A percentile compares a stretch with the other conserved stretches of the same genome.
Evolutionary conservation across 306 rosid species (phyloP).

Genomic region (Pueraria montana): DNA sequence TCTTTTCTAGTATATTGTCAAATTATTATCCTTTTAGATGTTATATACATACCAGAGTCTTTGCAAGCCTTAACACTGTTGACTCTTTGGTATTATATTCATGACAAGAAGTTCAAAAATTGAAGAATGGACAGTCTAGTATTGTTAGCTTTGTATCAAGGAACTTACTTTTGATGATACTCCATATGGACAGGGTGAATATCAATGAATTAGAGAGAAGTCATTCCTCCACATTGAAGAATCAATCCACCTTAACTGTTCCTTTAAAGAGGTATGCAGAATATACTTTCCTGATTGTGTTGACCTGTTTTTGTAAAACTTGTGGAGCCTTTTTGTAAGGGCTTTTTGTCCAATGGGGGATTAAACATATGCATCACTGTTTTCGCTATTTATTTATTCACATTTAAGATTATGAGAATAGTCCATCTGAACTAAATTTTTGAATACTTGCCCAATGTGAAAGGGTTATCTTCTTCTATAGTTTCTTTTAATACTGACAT

Average conservation of each 20-base stretch:
- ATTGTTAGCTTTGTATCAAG: conserved; percentile 36
- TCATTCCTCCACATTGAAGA: conserved; percentile 54
- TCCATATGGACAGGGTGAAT: conserved; percentile 61
- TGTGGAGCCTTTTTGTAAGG: too few relatives aligned
- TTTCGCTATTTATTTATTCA: too few relatives aligned
- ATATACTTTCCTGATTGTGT: conserved; percentile 1
- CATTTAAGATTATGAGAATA: too few relatives aligned
- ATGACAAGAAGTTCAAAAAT: background rate
- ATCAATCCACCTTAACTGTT: conserved; percentile 63
- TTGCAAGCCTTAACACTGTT: background rate
- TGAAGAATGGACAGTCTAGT: background rate
- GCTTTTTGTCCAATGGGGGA: too few relatives aligned
- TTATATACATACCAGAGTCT: background rate
- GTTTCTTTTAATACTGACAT: too few relatives aligned
- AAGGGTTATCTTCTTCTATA: too few relatives aligned
- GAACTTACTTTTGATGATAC: conserved; percentile 48
- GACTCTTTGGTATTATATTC: background rate
- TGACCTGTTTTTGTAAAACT: conserved; percentile 10
- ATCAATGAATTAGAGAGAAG: conserved; percentile 54
- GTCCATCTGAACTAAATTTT: too few relatives aligned
- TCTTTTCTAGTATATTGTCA: conserved; percentile 8
- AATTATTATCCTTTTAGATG: conserved; percentile 8
- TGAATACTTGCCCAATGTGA: too few relatives aligned
- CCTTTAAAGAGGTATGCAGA: conserved; percentile 76
- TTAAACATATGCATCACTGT: too few relatives aligned